These are phyloP conservation scores for Tuber indicum DNA, from an alignment of 495 filamentous ascomycete species.

Conservation along the genomic window DNA sequence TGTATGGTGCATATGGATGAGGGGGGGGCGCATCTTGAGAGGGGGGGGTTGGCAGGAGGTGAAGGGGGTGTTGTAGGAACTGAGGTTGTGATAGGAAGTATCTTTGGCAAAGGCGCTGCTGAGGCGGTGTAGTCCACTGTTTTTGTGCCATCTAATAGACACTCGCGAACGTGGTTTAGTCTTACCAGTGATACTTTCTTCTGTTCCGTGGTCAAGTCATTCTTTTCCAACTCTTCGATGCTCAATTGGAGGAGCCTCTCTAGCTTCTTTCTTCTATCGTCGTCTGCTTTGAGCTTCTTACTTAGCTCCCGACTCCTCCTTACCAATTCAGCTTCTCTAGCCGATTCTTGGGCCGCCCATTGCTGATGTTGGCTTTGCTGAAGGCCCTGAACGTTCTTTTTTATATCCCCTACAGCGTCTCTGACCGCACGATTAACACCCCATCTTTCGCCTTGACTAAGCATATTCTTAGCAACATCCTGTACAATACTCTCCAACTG, in stretches of 20 bases:
- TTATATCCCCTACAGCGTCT: slow-evolving; percentile 79
- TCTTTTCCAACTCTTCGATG: slow-evolving; percentile 54
- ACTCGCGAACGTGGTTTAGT: slow-evolving; percentile 31
- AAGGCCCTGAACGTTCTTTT: slow-evolving; percentile 62
- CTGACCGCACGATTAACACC: slow-evolving; percentile 86
- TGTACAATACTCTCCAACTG: slow-evolving; percentile 74
- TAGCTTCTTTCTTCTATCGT: slow-evolving; percentile 65
- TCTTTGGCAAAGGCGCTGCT: neutral
- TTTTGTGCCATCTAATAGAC: slow-evolving; percentile 27
- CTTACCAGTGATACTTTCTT: slow-evolving; percentile 20
- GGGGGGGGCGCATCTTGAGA: slow-evolving; percentile 8
- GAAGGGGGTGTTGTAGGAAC: slow-evolving; percentile 6
- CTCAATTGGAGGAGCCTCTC: slow-evolving; percentile 66
- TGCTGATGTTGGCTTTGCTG: slow-evolving; percentile 39
- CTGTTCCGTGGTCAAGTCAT: slow-evolving; percentile 6
- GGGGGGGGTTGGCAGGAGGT: neutral
- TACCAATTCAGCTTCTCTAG: slow-evolving; percentile 34
- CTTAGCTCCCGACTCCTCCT: slow-evolving; percentile 34
- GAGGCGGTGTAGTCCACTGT: slow-evolving; percentile 6
- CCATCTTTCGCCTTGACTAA: slow-evolving; percentile 75
- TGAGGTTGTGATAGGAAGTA: neutral
- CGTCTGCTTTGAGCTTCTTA: slow-evolving; percentile 49
- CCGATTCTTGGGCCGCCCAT: slow-evolving; percentile 28
- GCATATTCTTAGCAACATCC: slow-evolving; percentile 75
- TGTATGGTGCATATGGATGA: neutral